Evolutionary conservation across 2,329 filamentous ascomycete species (phyloP).

Genomic region (Colletotrichum sp.): DNA sequence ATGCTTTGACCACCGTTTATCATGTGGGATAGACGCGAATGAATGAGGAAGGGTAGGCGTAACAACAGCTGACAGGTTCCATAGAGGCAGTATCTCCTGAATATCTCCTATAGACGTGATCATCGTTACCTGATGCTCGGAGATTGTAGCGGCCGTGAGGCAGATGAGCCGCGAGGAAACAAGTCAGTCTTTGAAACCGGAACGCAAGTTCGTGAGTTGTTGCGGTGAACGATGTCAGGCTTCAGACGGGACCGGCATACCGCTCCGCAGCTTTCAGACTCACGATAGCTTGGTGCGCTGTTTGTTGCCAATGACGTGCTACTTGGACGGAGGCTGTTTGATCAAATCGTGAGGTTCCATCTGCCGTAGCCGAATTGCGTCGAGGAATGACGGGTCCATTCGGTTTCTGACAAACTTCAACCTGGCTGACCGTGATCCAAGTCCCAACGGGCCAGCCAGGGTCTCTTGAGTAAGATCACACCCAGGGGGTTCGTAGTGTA

Average conservation of each 20-base stretch:
- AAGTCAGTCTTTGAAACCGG: not conserved
- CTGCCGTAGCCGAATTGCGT: not conserved
- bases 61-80: not conserved
- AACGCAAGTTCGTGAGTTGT: not conserved
- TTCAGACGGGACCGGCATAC: not conserved
- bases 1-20: constrained; percentile 21
- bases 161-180: not conserved
- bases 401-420: constrained; percentile 5
- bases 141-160: not conserved
- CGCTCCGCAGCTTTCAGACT: not conserved
- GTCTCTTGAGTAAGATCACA: not conserved
- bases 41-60: not conserved
- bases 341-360: not conserved
- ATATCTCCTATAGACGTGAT: not conserved
- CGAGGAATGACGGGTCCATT: constrained; percentile 5
- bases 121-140: not conserved
- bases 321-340: not conserved
- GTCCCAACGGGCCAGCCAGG: not conserved
- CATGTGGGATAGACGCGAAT: constrained; percentile 6
- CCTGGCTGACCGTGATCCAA: not conserved
- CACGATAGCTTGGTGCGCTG: not conserved
- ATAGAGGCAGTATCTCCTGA: constrained; percentile 10
- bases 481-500: not conserved
- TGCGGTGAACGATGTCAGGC: not conserved
- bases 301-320: constrained; percentile 6